Base-by-base conservation (phyloP, 495 filamentous ascomycete species). In the Parathielavia appendiculata region DNA sequence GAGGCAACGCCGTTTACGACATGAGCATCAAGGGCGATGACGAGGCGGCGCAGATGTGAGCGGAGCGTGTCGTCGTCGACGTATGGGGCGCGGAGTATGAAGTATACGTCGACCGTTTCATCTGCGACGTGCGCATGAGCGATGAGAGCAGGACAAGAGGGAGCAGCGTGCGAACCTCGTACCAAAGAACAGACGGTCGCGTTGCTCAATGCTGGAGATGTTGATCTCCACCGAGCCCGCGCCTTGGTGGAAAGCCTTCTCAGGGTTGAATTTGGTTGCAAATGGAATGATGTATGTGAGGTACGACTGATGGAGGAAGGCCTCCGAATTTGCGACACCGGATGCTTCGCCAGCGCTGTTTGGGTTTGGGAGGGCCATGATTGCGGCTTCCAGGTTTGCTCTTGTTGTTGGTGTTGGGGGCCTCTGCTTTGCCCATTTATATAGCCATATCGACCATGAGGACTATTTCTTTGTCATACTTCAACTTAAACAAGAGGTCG, bases 231-330 rank as follows among this genome's bases (percentile, higher is more conserved):
- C 61, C 16, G 79, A 62, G 51, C 73, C 73, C 26, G 74, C 75
- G 46, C 51, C 62, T 38, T 60, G 73, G 35, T 70, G 73, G 56
- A 90, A 70, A 26, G 77, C 75, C 30, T 83, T 77, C 59, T 88
- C 81, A 40, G 91, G 76, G 63, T 85, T 75, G 59, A 91, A 77
- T 40, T 82, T 66, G 41, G 88, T 84, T 35, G 81, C 79, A 58
- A 86, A 76, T 23, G 92, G 92, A 34, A 95, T 80, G 54, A 96
- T 76, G 39, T 91, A 90, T 56, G 86, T 85, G 26, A 97, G 75
- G 45, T 86, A 80, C 16, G 89, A 86, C 73, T 82, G 76, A 57
- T 90, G 82, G 56, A 87, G 75, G 65, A 92, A 85, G 59, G 88
- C 82, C n/a, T 64, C 56, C 26, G 26, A 30, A 6, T 30, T 6